Evolutionary conservation across 1,139 yeast genomes (phyloP).

Genomic region (Keqinozyma sinolaborantium): DNA sequence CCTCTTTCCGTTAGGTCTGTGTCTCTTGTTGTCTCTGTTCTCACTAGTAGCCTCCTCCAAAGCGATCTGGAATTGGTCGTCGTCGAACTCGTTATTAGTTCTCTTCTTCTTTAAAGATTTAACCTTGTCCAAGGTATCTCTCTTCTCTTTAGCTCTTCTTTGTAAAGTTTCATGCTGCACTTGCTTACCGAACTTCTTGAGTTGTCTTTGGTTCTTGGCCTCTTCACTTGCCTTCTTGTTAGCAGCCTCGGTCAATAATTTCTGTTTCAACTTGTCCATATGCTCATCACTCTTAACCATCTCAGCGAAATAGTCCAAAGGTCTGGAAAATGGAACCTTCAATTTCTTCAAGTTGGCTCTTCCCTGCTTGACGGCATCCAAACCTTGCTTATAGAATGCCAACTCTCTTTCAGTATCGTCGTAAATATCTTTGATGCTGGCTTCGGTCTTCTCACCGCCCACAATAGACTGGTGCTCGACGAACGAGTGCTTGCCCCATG

Average conservation of each 20-base stretch:
- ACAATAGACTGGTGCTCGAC: conserved; percentile 79
- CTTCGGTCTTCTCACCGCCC: conserved; percentile 56
- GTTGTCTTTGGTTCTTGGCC: conserved; percentile 89
- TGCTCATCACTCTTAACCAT: conserved; percentile 98
- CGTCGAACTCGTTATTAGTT: conserved; percentile 66
- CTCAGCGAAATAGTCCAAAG: conserved; percentile 95
- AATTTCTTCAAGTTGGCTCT: conserved; percentile 61
- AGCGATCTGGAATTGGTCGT: conserved; percentile 67
- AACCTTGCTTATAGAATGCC: conserved; percentile 85
- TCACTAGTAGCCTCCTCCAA: conserved; percentile 80
- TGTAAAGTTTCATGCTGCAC: conserved; percentile 93
- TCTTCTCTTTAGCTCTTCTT: conserved; percentile 92
- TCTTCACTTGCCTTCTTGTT: conserved; percentile 91
- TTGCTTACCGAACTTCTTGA: conserved; percentile 97
- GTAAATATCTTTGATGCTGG: conserved; percentile 78
- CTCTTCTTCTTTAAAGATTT: conserved; percentile 86
- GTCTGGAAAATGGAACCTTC: conserved; percentile 87
- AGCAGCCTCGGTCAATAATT: conserved; percentile 81
- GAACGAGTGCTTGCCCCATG: conserved; percentile 71
- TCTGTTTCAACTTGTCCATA: conserved; percentile 88
- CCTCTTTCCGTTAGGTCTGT: conserved; percentile 59
- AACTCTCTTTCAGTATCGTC: conserved; percentile 83
- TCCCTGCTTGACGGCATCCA: conserved; percentile 77
- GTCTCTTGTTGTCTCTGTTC: conserved; percentile 38
- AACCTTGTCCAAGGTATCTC: conserved; percentile 85